A percentile compares a stretch with the other conserved stretches of the same genome.
Conservation (phyloP, 202 grass and related monocot species). For the Musa balbisiana region DNA sequence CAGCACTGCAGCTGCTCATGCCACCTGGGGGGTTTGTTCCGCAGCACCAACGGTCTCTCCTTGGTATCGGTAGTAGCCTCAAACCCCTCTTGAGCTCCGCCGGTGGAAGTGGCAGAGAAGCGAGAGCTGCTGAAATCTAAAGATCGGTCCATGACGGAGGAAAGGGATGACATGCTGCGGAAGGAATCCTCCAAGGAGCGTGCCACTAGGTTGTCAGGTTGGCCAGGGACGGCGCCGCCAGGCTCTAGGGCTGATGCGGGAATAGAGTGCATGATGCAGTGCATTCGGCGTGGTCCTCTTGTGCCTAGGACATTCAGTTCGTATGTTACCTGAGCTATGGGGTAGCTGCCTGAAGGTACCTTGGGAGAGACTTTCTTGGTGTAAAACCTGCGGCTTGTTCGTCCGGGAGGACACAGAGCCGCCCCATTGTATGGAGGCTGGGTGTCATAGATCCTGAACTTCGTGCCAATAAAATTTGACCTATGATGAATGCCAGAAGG, state of each 20-base stretch:
- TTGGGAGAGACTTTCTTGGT: slow-evolving; percentile 9
- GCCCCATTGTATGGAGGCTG: neutral
- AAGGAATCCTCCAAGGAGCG: slow-evolving; percentile 4
- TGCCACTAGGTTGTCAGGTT: neutral
- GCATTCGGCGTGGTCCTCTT: slow-evolving; percentile 9
- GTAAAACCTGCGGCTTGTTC: slow-evolving; percentile 9
- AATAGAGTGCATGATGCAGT: slow-evolving; percentile 6
- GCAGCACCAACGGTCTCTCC: slow-evolving; percentile 8
- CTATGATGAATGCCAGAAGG: neutral
- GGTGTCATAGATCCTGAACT: slow-evolving; percentile 9
- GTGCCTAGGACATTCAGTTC: slow-evolving; percentile 1
- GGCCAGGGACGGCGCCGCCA: slow-evolving; percentile 3
- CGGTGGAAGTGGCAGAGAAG: neutral
- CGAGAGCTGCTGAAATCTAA: slow-evolving; percentile 2
- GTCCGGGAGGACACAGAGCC: neutral
- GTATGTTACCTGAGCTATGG: slow-evolving; percentile 10
- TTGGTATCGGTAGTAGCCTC: neutral
- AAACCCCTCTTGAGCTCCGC: neutral
- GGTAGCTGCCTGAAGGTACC: neutral
- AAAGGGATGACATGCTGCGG: slow-evolving; percentile 9
- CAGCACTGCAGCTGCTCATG: slow-evolving; percentile 9
- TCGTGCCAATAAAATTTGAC: slow-evolving; percentile 9
- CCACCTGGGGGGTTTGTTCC: slow-evolving; percentile 7
- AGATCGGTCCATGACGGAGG: neutral
- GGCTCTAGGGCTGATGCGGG: neutral